phyloP scores from a whole-genome alignment of 257 asterid genomes.

The Fraxinus cuspidata region DNA sequence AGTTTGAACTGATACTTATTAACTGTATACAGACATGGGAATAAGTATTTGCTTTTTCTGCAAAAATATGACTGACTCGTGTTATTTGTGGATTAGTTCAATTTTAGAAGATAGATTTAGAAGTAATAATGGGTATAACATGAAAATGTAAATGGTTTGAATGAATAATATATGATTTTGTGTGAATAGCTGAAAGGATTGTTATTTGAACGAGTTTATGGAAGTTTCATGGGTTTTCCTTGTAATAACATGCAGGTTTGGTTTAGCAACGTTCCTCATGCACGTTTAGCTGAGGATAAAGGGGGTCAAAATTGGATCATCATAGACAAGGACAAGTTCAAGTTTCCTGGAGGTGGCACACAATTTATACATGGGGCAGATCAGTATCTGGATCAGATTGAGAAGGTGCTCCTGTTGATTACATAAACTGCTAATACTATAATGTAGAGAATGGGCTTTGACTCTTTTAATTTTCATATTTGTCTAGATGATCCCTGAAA shows the following conservation, averaged over 20 bases:
- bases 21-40: background rate
- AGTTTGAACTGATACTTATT: background rate
- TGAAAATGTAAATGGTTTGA: background rate
- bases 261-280: conserved; percentile 98
- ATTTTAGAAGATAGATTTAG: background rate
- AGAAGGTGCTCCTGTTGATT: conserved; percentile 49
- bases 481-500: conserved; percentile 83
- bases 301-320: conserved; percentile 98
- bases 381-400: conserved; percentile 92
- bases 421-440: background rate
- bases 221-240: conserved; percentile 8
- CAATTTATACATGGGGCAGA: conserved; percentile 96
- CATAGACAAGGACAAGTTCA: conserved; percentile 82
- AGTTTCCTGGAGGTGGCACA: conserved; percentile 98
- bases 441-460: background rate
- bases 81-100: background rate
- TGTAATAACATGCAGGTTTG: conserved; percentile 60
- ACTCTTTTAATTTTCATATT: conserved; percentile 5
- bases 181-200: background rate
- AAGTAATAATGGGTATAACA: background rate
- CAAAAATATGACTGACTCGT: background rate
- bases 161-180: background rate
- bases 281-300: conserved; percentile 90
- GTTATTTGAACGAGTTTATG: conserved; percentile 29
- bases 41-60: background rate